A percentile compares a stretch with the other conserved stretches of the same genome.
phyloP scores from a whole-genome alignment of 1,139 yeast species.

The Zygosaccharomyces pseudobailii region DNA sequence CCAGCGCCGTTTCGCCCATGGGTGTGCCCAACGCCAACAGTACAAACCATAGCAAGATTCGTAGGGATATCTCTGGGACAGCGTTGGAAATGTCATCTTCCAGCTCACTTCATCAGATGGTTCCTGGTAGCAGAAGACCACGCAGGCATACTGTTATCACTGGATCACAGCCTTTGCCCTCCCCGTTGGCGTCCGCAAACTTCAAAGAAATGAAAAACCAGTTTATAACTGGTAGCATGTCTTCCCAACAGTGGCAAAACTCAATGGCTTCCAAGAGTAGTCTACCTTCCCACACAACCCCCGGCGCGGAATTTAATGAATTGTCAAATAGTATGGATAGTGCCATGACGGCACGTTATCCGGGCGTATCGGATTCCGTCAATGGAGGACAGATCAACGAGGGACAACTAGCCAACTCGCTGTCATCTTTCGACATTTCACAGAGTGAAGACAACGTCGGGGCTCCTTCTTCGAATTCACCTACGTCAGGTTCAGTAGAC shows the following conservation, averaged over 20 bases:
- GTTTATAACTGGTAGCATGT: conserved; percentile 17
- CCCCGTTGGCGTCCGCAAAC: conserved; percentile 55
- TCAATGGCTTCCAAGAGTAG: conserved; percentile 10
- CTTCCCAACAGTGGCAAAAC: conserved; percentile 15
- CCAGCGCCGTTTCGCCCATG: conserved; percentile 9
- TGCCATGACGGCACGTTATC: background rate
- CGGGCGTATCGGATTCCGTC: conserved; percentile 2
- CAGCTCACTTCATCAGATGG: conserved; percentile 3
- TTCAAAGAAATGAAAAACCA: conserved; percentile 34
- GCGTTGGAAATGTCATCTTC: conserved; percentile 15
- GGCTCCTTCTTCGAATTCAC: background rate
- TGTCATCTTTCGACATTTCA: conserved; percentile 33
- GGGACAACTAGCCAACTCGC: conserved; percentile 25
- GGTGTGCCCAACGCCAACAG: conserved; percentile 6
- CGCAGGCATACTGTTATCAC: conserved; percentile 75
- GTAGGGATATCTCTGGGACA: background rate
- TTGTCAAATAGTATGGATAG: background rate
- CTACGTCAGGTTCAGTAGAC: background rate
- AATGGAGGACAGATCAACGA: conserved; percentile 8
- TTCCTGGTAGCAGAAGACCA: conserved; percentile 41
- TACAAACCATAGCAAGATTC: background rate
- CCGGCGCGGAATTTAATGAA: conserved; percentile 5
- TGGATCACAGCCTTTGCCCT: conserved; percentile 82
- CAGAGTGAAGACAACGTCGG: conserved; percentile 35
- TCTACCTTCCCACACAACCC: background rate